Evolutionary conservation across 2,329 filamentous ascomycete species (phyloP), one percentile per base, ranked within the genome.

Genomic region (Ramularia endophylla): DNA sequence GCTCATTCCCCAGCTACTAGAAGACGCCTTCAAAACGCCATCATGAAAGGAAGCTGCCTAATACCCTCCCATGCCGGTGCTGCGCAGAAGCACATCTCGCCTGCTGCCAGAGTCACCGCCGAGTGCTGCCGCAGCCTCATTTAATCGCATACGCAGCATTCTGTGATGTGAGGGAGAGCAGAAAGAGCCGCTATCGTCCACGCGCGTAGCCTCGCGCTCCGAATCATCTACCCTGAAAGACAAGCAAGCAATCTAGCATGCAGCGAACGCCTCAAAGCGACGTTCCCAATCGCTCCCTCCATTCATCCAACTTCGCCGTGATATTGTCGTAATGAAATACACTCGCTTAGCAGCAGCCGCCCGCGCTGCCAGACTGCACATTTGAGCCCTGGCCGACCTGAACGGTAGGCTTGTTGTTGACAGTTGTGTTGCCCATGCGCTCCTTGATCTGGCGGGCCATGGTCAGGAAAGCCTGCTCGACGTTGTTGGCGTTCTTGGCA

Each of bases 391-490:
- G 85, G 46, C 88, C 87, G 60, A 98, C 92, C 66, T 95, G 88
- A 59, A 98, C 89, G 59, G 87, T 94, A 53, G 90, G 90, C 77
- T 97, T 98, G 74, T 90, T 94, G 80, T 97, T 97, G 74, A 89
- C 89, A 54, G 86, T 84, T 51, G 90, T 92, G 57, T 87, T 95
- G 61, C 92, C 92, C 90, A 98, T 98, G 63, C 92, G 85, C 76
- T 97, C 90, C 80, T 98, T 98, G 75, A 98, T 98, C 72, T 98
- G 92, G 69, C 92, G 85, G 59, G 92, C 92, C 92, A 98, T 98
- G 68, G 92, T 98, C 73, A 98, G 73, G 83, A 98, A 98, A 63
- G 92, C 90, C 73, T 98, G 92, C 75, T 98, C 92, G 67, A 98
- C 92, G 69, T 98, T 98, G 73, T 86, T 95, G 55, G 92, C 90